Percentiles rank a stretch among this genome's conserved stretches.
These are phyloP conservation scores for Hypericum androsaemum DNA, from an alignment of 345 rosid species.

Conservation along the genomic window DNA sequence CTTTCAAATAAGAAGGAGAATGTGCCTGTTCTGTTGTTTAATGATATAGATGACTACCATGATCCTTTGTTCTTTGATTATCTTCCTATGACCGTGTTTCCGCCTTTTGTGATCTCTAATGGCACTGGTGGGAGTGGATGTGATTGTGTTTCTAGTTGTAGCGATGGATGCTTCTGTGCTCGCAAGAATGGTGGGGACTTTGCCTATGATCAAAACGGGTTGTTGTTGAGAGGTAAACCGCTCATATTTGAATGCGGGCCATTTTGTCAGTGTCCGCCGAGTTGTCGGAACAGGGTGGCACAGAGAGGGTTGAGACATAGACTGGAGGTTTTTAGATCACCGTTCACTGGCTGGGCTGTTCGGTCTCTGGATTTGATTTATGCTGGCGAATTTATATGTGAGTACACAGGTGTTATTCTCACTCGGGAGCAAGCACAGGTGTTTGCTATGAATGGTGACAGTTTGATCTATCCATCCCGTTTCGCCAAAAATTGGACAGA, in stretches of 20 bases:
- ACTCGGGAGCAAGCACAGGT: constrained; percentile 82
- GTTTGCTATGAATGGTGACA: constrained; percentile 73
- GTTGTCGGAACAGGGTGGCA: constrained; percentile 64
- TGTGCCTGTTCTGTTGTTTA: constrained; percentile 56
- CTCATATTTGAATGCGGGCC: constrained; percentile 73
- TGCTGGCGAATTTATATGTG: constrained; percentile 85
- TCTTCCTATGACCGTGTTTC: constrained; percentile 51
- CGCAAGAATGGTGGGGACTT: constrained; percentile 70
- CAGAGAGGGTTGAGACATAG: constrained; percentile 63
- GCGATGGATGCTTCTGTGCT: constrained; percentile 60
- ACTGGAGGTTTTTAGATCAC: constrained; percentile 82
- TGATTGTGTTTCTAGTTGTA: constrained; percentile 53
- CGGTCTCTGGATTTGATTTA: constrained; percentile 76
- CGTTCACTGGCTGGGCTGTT: constrained; percentile 91
- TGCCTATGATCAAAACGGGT: constrained; percentile 62
- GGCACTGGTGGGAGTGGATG: constrained; percentile 50
- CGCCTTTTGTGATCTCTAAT: constrained; percentile 32
- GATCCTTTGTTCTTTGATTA: constrained; percentile 88
- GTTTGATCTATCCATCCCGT: constrained; percentile 58
- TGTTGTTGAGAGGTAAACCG: constrained; percentile 61
- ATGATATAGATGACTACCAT: constrained; percentile 61
- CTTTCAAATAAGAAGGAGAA: constrained; percentile 53
- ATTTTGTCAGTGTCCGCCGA: constrained; percentile 64
- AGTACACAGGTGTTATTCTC: constrained; percentile 78
- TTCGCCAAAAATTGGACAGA: constrained; percentile 60